Percentiles rank a stretch among this genome's conserved stretches.
Evolutionary conservation across 108 stramenopile genomes (phyloP).

Genomic region (Cyclotella kingstonii): DNA sequence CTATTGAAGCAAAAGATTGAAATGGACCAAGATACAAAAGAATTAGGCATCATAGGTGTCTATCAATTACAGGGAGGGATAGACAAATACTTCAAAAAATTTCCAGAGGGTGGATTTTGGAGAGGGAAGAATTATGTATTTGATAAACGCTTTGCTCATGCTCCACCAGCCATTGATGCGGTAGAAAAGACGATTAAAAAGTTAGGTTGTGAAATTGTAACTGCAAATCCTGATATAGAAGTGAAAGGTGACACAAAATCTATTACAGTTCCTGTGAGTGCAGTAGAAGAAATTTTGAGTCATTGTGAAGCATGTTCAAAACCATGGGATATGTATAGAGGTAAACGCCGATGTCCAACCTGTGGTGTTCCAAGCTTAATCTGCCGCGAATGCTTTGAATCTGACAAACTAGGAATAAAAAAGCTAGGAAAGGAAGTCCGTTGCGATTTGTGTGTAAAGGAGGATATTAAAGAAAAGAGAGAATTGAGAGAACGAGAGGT

Average conservation of each 20-base stretch:
- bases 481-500: constrained; percentile 51
- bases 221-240: constrained; percentile 6
- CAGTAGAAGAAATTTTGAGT: constrained; percentile 52
- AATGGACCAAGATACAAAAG: constrained; percentile 57
- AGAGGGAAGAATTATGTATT: constrained; percentile 90
- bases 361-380: constrained; percentile 88
- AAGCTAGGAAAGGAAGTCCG: constrained; percentile 69
- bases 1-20: constrained; percentile 74
- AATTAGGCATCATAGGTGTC: constrained; percentile 71
- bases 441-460: constrained; percentile 58
- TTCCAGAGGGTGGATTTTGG: constrained; percentile 87
- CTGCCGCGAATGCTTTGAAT: constrained; percentile 75
- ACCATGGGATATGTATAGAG: constrained; percentile 92
- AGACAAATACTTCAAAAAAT: constrained; percentile 83
- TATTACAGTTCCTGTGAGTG: constrained; percentile 17
- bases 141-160: constrained; percentile 90
- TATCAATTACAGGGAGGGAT: constrained; percentile 91
- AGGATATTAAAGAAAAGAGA: constrained; percentile 57
- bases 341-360: constrained; percentile 86
- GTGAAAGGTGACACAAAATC: constrained; percentile 8
- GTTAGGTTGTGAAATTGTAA: constrained; percentile 3
- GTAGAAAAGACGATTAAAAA: constrained; percentile 38
- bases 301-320: constrained; percentile 80
- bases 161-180: constrained; percentile 60
- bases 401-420: constrained; percentile 74